These are phyloP conservation scores for Leccinum truebloodii DNA, from an alignment of 768 basidiomycete species.

Conservation along the genomic window DNA sequence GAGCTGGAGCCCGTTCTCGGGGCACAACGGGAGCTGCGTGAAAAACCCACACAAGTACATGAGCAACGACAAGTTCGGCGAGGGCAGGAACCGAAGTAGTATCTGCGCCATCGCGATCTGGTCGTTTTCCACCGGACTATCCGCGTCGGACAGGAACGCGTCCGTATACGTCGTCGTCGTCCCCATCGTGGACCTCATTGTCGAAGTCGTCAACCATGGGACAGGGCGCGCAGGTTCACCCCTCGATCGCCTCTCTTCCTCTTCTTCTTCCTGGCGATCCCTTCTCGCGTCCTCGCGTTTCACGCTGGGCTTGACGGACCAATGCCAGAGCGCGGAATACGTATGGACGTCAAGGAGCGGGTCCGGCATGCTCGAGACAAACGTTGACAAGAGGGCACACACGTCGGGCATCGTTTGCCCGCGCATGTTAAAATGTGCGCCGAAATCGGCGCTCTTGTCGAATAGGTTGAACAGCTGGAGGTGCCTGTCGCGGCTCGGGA, in stretches of 20 bases:
- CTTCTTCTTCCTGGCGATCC: constrained; percentile 32
- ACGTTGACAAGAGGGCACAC: constrained; percentile 47
- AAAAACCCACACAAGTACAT: constrained; percentile 50
- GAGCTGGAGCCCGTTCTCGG: constrained; percentile 49
- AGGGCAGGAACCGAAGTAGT: constrained; percentile 51
- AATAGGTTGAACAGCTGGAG: constrained; percentile 40
- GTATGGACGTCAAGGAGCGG: constrained; percentile 46
- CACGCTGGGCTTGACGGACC: constrained; percentile 46
- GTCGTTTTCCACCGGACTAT: constrained; percentile 31
- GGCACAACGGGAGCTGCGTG: constrained; percentile 50
- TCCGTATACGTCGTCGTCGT: constrained; percentile 9
- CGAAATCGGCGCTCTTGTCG: constrained; percentile 32
- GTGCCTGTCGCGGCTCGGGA: too few relatives aligned
- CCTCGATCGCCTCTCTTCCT: constrained; percentile 32
- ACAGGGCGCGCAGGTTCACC: constrained; percentile 28
- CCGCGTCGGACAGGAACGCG: constrained; percentile 16
- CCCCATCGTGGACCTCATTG: constrained; percentile 15
- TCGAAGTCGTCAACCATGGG: constrained; percentile 1
- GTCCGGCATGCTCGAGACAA: constrained; percentile 47
- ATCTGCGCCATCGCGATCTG: constrained; percentile 45
- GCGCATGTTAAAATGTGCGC: constrained; percentile 21
- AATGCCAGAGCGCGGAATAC: constrained; percentile 43
- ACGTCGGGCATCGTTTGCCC: constrained; percentile 44
- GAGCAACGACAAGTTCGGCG: constrained; percentile 41
- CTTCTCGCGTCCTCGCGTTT: constrained; percentile 34